Percentiles rank a stretch among this genome's conserved stretches.
phyloP scores from a whole-genome alignment of 352 stramenopile species.

The Phytophthora kernoviae region DNA sequence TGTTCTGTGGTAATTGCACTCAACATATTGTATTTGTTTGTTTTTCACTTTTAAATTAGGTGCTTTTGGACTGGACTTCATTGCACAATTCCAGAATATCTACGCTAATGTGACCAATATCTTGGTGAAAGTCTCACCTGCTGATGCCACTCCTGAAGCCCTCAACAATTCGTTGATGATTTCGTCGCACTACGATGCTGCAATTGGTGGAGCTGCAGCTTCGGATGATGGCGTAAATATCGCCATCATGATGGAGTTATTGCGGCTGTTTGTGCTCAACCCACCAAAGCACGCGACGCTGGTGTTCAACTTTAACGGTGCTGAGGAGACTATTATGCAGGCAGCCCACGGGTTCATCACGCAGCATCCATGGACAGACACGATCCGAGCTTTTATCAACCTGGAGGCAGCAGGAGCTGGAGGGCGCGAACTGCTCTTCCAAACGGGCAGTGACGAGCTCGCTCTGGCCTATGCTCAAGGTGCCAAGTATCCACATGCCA shows the following conservation, averaged over 20 bases:
- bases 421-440: conserved; percentile 76
- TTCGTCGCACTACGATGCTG: conserved; percentile 82
- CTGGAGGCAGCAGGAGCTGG: conserved; percentile 73
- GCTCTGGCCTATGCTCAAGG: conserved; percentile 72
- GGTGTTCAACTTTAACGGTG: conserved; percentile 86
- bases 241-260: conserved; percentile 79
- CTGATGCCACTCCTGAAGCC: conserved; percentile 29
- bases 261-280: conserved; percentile 48
- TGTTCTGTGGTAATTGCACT: too few relatives aligned
- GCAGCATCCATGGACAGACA: conserved; percentile 72
- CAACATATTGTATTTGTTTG: not conserved
- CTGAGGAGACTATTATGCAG: conserved; percentile 82
- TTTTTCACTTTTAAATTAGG: conserved; percentile 24
- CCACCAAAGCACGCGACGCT: conserved; percentile 56
- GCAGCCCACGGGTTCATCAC: conserved; percentile 83
- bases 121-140: conserved; percentile 58
- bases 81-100: conserved; percentile 85
- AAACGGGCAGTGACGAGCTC: conserved; percentile 78
- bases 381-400: conserved; percentile 82
- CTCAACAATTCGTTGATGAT: conserved; percentile 67
- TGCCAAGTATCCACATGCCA: conserved; percentile 74
- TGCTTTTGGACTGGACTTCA: conserved; percentile 79
- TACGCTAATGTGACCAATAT: conserved; percentile 88
- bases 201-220: conserved; percentile 66
- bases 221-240: conserved; percentile 85